phyloP scores from a whole-genome alignment of 176 grass and related monocot species.

The Olyra latifolia region DNA sequence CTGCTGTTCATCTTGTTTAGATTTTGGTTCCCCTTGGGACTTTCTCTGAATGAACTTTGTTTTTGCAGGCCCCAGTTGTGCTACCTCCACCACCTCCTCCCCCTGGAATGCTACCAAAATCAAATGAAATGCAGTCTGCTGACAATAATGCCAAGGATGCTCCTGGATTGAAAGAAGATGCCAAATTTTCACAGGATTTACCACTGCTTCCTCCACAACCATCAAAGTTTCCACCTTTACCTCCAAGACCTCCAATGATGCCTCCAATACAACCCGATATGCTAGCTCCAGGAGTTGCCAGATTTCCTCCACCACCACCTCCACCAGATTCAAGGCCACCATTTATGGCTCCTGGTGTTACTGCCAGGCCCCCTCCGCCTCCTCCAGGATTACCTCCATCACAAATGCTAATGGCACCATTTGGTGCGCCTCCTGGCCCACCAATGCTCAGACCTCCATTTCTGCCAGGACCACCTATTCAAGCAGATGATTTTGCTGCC shows the following conservation, averaged over 20 bases:
- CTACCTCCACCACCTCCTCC: slow-evolving; percentile 76
- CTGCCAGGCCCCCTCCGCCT: slow-evolving; percentile 60
- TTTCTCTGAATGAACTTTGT: slow-evolving; percentile 32
- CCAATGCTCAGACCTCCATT: slow-evolving; percentile 56
- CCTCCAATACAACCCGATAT: slow-evolving; percentile 66
- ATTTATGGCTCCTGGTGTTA: slow-evolving; percentile 64
- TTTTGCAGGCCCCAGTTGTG: slow-evolving; percentile 47
- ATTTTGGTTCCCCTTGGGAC: slow-evolving; percentile 14
- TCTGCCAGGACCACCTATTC: slow-evolving; percentile 44
- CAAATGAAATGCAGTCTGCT: slow-evolving; percentile 43
- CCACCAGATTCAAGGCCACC: slow-evolving; percentile 71
- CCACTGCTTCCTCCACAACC: slow-evolving; percentile 40
- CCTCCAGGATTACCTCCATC: slow-evolving; percentile 68
- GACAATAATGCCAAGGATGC: slow-evolving; percentile 32
- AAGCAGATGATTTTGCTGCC: slow-evolving; percentile 60
- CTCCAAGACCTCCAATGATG: slow-evolving; percentile 58
- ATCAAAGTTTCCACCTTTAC: slow-evolving; percentile 56
- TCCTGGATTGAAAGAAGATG: slow-evolving; percentile 44
- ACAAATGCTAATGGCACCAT: slow-evolving; percentile 63
- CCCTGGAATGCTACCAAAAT: slow-evolving; percentile 59
- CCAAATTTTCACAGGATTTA: slow-evolving; percentile 36
- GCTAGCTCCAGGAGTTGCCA: slow-evolving; percentile 58
- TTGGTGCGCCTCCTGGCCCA: slow-evolving; percentile 70
- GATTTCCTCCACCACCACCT: slow-evolving; percentile 79
- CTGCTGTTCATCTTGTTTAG: background rate